Evolutionary conservation across 192 early-diverging fungal species (phyloP), one percentile per base, ranked within the genome.

Genomic region (Gigaspora rosea): DNA sequence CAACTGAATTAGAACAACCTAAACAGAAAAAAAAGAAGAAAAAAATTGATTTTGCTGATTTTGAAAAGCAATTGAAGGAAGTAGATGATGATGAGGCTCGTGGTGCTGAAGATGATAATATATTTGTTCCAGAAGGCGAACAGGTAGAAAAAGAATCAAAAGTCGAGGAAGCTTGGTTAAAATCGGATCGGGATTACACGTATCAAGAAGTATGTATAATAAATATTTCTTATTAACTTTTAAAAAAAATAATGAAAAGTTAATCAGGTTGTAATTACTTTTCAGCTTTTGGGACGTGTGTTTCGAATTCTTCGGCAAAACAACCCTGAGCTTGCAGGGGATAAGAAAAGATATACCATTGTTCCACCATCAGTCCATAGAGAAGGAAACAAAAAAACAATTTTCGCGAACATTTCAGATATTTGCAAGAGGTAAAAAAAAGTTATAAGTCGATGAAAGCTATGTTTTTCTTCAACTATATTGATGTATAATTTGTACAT

Each of bases 341-440:
- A 96, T 79, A 96, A 96, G 91, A 92, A 92, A 82, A 89, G 91
- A 83, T 97, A 95, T 89, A 96, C 92, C 27, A 94, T 99, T 81
- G 93, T 92, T 20, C 95, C 97, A 69, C 98, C 98, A 18, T 91
- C 93, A 71, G 90, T 99, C 63, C 82, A 86, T 75, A 88, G 94
- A 61, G 98, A 98, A 83, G 97, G 98, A 75, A 94, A 90, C 82
- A 97, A 97, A 89, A 97, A 97, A 86, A 94, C 95, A 47, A 87
- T 93, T 41, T 99, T 99, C 89, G 94, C 93, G 71, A 99, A 99
- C 84, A 88, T 98, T 36, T 88, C 94, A 68, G 98, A 99, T 78
- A 98, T 99, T 77, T 90, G 90, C 83, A 95, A 92, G 83, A 86
- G 94, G 86, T 92, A 78, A 71, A 63, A 68, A 69, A 50, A 9